Conservation (phyloP, 306 rosid species). For the Fragaria vesca region DNA sequence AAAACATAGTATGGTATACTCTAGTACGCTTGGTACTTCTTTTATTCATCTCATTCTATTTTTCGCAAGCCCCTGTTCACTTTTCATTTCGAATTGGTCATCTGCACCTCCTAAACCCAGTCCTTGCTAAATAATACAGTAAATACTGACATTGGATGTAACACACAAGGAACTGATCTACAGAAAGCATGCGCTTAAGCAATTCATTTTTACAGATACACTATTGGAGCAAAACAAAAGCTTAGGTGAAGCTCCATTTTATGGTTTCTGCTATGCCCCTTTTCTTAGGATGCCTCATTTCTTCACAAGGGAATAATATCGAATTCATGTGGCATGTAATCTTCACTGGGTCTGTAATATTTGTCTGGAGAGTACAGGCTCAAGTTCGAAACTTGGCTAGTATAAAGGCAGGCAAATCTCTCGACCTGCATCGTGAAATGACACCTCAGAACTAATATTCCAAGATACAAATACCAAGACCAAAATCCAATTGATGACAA, state of each 20-base stretch:
- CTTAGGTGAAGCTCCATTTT: not conserved
- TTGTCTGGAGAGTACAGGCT: slow-evolving; percentile 85
- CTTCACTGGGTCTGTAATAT: slow-evolving; percentile 96
- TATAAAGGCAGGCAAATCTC: slow-evolving; percentile 96
- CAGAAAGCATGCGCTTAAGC: not conserved
- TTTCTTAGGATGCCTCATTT: not conserved
- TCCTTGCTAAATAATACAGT: not conserved
- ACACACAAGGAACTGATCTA: not conserved
- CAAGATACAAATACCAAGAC: not conserved
- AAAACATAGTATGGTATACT: too few relatives aligned
- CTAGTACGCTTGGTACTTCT: too few relatives aligned
- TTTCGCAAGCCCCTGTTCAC: not conserved
- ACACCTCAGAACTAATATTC: not conserved
- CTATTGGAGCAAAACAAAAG: not conserved
- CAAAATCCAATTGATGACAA: not conserved
- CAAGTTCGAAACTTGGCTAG: slow-evolving; percentile 91
- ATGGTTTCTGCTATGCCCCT: slow-evolving; percentile 22
- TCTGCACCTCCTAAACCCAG: not conserved
- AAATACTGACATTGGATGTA: not conserved
- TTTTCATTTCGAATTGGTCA: not conserved
- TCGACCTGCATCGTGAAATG: slow-evolving; percentile 59
- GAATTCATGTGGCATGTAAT: slow-evolving; percentile 91
- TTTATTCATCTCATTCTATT: too few relatives aligned
- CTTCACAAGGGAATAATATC: slow-evolving; percentile 59
- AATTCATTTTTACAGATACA: not conserved